Base-by-base conservation (phyloP, 352 stramenopile species). In the Phytophthora sp. region DNA sequence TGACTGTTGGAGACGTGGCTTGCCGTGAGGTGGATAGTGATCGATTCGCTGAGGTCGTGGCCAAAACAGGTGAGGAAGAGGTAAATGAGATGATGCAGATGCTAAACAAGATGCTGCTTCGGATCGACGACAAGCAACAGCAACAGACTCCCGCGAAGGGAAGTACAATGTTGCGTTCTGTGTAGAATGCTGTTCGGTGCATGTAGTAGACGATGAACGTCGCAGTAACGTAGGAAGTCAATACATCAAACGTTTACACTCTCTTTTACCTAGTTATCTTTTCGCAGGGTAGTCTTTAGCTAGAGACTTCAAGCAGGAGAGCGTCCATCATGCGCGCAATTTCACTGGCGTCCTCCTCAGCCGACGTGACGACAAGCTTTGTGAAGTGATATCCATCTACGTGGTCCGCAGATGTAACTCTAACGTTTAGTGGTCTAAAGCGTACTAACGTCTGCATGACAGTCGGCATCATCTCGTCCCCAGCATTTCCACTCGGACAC, bases 251-350 rank as follows among this genome's bases (percentile, higher is more conserved):
- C n/a, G n/a, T n/a, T n/a, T n/a, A n/a, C n/a, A n/a, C n/a, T n/a
- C n/a, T n/a, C n/a, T n/a, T n/a, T n/a, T n/a, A n/a, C n/a, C n/a
- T n/a, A n/a, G n/a, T n/a, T n/a, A n/a, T n/a, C n/a, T n/a, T n/a
- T n/a, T n/a, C n/a, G n/a, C n/a, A n/a, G n/a, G n/a, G n/a, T n/a
- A n/a, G n/a, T n/a, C n/a, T n/a, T n/a, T n/a, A n/a, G n/a, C n/a
- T 37, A 30, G 31, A 20, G 7, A 45, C 46, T 26, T 62, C 20
- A 31, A 72, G 35, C 41, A 74, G 46, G 2, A 71, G 44, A 15
- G 37, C 55, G 23, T 62, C 60, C 66, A 75, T 75, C 42, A 71
- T 58, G 4, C 54, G 50, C 3, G 66, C 64, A 54, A 75, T 32
- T 21, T 68, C 45, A 11, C 38, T 42, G 9, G 52, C 61, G 26